These are phyloP conservation scores for Wallacemonas sp. DNA, from an alignment of 208 protist species.

Conservation along the genomic window DNA sequence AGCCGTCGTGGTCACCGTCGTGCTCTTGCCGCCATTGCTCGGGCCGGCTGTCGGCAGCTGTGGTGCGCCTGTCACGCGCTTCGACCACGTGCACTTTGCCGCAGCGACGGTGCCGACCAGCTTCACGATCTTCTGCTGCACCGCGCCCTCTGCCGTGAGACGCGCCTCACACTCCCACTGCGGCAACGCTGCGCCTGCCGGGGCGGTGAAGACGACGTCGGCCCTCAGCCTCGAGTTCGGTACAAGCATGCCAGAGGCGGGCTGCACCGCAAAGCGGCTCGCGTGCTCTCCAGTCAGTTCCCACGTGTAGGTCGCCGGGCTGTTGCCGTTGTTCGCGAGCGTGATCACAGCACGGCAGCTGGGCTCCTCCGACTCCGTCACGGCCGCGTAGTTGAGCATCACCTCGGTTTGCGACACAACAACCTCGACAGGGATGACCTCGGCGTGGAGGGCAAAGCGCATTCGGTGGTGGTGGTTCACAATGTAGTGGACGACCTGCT, in stretches of 20 bases:
- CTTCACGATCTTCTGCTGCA: conserved; percentile 48
- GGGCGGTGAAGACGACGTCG: conserved; percentile 73
- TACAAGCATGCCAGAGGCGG: conserved; percentile 56
- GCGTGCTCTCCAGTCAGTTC: conserved; percentile 30
- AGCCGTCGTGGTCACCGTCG: not conserved
- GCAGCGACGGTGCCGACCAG: conserved; percentile 69
- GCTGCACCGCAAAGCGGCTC: conserved; percentile 65
- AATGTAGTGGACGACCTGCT: conserved; percentile 85
- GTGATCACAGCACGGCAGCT: conserved; percentile 56
- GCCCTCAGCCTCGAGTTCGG: conserved; percentile 59
- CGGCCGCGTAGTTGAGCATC: conserved; percentile 36
- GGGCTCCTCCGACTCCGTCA: conserved; percentile 34
- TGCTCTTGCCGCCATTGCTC: not conserved
- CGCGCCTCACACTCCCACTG: conserved; percentile 38
- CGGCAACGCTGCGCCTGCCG: conserved; percentile 33
- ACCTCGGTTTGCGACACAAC: conserved; percentile 81
- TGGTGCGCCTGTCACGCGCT: conserved; percentile 1
- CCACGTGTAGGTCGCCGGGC: conserved; percentile 81
- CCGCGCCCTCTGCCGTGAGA: conserved; percentile 79
- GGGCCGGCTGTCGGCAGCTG: not conserved
- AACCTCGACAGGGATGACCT: conserved; percentile 92
- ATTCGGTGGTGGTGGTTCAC: conserved; percentile 90
- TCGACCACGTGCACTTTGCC: conserved; percentile 58
- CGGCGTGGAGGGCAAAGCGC: conserved; percentile 86
- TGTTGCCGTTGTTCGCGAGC: conserved; percentile 85